Conservation (phyloP, 805 yeast genomes). For the Pichia cephalocereana region DNA sequence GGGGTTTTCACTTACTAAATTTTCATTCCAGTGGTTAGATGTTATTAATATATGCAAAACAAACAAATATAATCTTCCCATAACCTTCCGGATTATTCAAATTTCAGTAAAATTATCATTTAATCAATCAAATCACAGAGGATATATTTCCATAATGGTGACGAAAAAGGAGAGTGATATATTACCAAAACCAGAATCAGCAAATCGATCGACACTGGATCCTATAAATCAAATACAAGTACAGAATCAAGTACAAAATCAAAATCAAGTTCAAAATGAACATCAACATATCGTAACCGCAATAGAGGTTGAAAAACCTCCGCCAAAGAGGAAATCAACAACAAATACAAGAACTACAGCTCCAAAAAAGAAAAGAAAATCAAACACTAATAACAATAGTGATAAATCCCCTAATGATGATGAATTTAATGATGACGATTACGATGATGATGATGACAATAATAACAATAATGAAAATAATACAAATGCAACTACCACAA, state of each 20-base stretch:
- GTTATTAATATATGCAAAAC: no score
- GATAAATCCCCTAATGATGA: not conserved
- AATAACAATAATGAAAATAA: not conserved
- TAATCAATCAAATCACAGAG: no score
- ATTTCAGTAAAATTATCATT: no score
- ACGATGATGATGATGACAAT: not conserved
- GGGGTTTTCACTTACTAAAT: no score
- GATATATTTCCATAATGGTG: not conserved
- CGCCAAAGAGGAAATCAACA: not conserved
- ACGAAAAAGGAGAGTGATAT: not conserved
- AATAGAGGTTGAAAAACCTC: not conserved
- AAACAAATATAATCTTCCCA: no score
- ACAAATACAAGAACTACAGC: not conserved
- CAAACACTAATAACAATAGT: not conserved
- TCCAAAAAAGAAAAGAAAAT: not conserved
- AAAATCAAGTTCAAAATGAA: not conserved
- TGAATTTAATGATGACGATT: not conserved
- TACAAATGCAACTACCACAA: not conserved
- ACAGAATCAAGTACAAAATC: no score
- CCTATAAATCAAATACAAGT: not conserved
- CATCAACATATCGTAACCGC: not conserved
- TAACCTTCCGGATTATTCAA: no score
- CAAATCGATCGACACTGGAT: not conserved
- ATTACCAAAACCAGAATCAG: not conserved
- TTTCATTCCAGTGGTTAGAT: no score